Percentiles rank a stretch among this genome's conserved stretches.
Conservation (phyloP, 768 basidiomycete genomes). For the Termitomyces sp. region DNA sequence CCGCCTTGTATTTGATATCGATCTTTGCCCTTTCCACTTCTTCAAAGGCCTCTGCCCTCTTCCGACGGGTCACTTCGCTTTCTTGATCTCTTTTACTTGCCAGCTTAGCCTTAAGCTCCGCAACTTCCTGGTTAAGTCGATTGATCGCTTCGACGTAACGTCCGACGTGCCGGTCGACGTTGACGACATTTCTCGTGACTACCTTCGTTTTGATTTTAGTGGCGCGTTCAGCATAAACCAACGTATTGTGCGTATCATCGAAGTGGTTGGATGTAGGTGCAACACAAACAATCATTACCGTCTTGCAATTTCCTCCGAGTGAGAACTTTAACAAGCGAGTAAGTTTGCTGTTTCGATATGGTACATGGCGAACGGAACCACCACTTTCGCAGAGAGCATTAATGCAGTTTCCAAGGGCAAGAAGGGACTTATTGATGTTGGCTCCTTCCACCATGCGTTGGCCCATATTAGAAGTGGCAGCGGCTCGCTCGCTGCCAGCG, state of each 20-base stretch:
- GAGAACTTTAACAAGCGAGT: slow-evolving; percentile 97
- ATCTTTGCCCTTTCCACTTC: slow-evolving; percentile 72
- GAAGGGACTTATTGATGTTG: slow-evolving; percentile 97
- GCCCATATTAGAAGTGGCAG: slow-evolving; percentile 96
- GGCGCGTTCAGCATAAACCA: slow-evolving; percentile 95
- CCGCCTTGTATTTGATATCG: slow-evolving; percentile 67
- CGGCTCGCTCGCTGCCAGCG: slow-evolving; percentile 94
- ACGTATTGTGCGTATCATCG: slow-evolving; percentile 98
- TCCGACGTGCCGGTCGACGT: slow-evolving; percentile 91
- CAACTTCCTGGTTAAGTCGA: slow-evolving; percentile 77
- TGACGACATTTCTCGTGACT: slow-evolving; percentile 90
- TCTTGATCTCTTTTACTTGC: slow-evolving; percentile 65
- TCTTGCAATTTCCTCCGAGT: slow-evolving; percentile 97
- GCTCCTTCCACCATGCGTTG: slow-evolving; percentile 98
- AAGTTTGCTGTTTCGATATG: slow-evolving; percentile 97
- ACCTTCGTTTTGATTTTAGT: slow-evolving; percentile 99
- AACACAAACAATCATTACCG: slow-evolving; percentile 98
- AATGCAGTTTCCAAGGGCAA: slow-evolving; percentile 97
- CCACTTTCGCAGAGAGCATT: slow-evolving; percentile 96
- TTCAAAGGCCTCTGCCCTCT: slow-evolving; percentile 60
- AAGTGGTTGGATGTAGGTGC: slow-evolving; percentile 94
- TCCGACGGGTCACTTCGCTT: slow-evolving; percentile 58
- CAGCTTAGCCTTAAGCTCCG: slow-evolving; percentile 81
- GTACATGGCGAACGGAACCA: slow-evolving; percentile 82
- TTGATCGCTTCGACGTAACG: slow-evolving; percentile 95